phyloP scores from a whole-genome alignment of 306 rosid genomes.

The Hylodesmum podocarpum region DNA sequence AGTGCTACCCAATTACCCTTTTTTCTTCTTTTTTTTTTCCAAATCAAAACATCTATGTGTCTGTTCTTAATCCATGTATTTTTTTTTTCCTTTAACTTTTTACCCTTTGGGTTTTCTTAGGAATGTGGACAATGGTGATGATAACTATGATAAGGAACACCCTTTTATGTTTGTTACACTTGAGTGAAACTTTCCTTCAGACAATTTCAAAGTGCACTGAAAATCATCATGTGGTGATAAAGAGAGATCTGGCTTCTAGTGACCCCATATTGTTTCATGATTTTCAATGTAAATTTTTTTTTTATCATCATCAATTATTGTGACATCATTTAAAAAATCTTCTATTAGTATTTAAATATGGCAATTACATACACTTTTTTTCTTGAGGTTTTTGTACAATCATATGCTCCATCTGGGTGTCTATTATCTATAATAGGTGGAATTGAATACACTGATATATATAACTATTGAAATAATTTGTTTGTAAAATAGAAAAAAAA shows the following conservation, averaged over 20 bases:
- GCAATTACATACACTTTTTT: too few relatives aligned
- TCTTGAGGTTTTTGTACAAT: too few relatives aligned
- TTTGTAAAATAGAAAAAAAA: too few relatives aligned
- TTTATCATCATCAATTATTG: too few relatives aligned
- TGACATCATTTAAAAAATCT: too few relatives aligned
- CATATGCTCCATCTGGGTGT: too few relatives aligned
- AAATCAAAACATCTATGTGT: background rate
- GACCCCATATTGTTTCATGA: background rate
- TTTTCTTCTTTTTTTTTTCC: background rate
- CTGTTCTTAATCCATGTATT: too few relatives aligned
- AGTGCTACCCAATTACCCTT: background rate
- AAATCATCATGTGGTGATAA: background rate
- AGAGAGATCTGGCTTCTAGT: background rate
- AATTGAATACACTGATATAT: too few relatives aligned
- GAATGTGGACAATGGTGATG: background rate
- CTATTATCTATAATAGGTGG: too few relatives aligned
- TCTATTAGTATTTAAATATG: too few relatives aligned
- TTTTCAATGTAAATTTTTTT: too few relatives aligned
- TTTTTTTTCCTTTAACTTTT: background rate
- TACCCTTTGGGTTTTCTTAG: background rate
- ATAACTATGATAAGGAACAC: background rate
- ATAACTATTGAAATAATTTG: too few relatives aligned
- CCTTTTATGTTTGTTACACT: background rate
- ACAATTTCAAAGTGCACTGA: background rate
- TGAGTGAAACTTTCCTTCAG: background rate